These are phyloP conservation scores for Podospora pseudocomata DNA, from an alignment of 495 filamentous ascomycete genomes.

Conservation along the genomic window DNA sequence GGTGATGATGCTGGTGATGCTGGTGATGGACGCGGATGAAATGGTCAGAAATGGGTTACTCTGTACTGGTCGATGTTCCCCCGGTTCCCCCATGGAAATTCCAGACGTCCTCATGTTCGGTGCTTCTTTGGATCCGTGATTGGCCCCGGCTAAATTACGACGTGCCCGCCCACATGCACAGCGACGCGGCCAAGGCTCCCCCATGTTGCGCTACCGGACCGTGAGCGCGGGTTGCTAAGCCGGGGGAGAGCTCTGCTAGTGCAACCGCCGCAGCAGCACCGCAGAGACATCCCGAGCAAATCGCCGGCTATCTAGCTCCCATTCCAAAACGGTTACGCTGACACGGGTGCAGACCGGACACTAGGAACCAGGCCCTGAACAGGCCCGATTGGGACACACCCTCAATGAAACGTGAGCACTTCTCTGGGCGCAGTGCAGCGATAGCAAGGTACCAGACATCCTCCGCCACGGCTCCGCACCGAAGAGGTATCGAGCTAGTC, in stretches of 20 bases:
- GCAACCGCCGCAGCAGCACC: background rate
- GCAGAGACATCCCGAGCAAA: constrained; percentile 12
- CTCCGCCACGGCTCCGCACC: constrained; percentile 5
- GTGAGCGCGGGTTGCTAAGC: background rate
- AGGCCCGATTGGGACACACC: constrained; percentile 34
- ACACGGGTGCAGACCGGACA: constrained; percentile 4
- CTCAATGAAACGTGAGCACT: constrained; percentile 32
- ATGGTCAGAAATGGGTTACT: background rate
- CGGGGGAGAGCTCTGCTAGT: background rate
- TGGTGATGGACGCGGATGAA: background rate
- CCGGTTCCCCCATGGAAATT: background rate
- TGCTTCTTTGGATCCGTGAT: constrained; percentile 28
- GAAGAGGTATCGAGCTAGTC: constrained; percentile 21
- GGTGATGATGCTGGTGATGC: background rate
- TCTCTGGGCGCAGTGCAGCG: constrained; percentile 9
- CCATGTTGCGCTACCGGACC: constrained; percentile 14
- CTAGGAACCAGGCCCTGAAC: constrained; percentile 28
- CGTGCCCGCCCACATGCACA: constrained; percentile 22
- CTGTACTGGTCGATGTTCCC: too few species aligned
- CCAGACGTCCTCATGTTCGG: constrained; percentile 24
- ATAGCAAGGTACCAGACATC: constrained; percentile 23
- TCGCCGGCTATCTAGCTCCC: constrained; percentile 18
- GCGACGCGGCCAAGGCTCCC: constrained; percentile 19
- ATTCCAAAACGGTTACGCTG: background rate
- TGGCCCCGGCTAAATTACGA: constrained; percentile 42